Percentiles rank a stretch among this genome's conserved stretches.
phyloP scores from a whole-genome alignment of 2,329 filamentous ascomycete genomes.

The Fusarium burgessii region DNA sequence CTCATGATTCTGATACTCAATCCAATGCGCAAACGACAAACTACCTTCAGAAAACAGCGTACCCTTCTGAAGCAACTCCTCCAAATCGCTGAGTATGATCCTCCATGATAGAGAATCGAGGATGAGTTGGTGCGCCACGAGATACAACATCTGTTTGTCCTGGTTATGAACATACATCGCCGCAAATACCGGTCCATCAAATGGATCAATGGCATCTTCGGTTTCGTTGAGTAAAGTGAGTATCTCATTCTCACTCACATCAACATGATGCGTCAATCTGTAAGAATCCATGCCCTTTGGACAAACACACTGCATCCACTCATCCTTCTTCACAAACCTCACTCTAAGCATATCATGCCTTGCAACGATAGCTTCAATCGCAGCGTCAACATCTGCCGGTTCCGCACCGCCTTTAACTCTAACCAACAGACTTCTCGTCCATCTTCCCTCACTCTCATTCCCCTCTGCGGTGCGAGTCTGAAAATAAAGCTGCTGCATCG shows the following conservation, averaged over 20 bases:
- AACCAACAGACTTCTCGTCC: conserved; percentile 64
- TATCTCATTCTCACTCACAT: conserved; percentile 57
- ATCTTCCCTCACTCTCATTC: conserved; percentile 54
- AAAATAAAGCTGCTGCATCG: conserved; percentile 67
- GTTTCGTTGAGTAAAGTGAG: conserved; percentile 55
- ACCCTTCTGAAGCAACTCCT: conserved; percentile 60
- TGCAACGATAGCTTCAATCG: conserved; percentile 61
- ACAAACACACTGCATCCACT: conserved; percentile 61
- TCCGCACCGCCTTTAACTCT: conserved; percentile 56
- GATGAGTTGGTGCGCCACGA: conserved; percentile 64
- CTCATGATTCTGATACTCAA: conserved; percentile 58
- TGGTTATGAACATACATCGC: conserved; percentile 62
- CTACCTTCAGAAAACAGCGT: conserved; percentile 58
- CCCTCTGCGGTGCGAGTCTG: conserved; percentile 55
- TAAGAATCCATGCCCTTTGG: conserved; percentile 58
- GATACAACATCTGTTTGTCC: conserved; percentile 60
- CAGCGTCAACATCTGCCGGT: conserved; percentile 60
- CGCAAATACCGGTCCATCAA: conserved; percentile 63
- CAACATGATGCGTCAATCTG: conserved; percentile 56
- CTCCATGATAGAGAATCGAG: conserved; percentile 65
- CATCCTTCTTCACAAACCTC: conserved; percentile 56
- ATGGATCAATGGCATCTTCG: conserved; percentile 61
- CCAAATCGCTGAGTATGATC: conserved; percentile 62
- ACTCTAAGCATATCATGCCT: conserved; percentile 66
- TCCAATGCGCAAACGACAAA: conserved; percentile 64